A percentile compares a stretch with the other conserved stretches of the same genome.
Conservation (phyloP, 768 basidiomycete genomes). For the Collybiopsis confluens region DNA sequence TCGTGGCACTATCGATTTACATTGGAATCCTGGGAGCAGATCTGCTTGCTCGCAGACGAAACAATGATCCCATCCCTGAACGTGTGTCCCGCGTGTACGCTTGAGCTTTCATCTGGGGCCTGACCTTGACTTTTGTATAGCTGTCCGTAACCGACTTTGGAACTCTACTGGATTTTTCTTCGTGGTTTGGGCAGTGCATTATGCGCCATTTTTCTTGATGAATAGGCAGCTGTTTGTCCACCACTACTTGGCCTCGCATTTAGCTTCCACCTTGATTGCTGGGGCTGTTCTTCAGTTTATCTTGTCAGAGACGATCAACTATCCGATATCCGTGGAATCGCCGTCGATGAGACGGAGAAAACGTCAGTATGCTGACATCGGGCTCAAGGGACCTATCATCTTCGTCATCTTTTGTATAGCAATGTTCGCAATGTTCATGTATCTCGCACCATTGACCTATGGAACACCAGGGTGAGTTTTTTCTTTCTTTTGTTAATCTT, state of each 20-base stretch:
- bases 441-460: slow-evolving; percentile 88
- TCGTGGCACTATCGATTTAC: slow-evolving; percentile 80
- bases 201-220: slow-evolving; percentile 98
- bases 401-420: slow-evolving; percentile 52
- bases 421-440: slow-evolving; percentile 65
- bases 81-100: slow-evolving; percentile 47
- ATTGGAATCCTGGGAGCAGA: slow-evolving; percentile 90
- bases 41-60: slow-evolving; percentile 80
- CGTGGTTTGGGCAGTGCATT: slow-evolving; percentile 92
- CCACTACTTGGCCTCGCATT: slow-evolving; percentile 95
- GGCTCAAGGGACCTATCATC: slow-evolving; percentile 68
- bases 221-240: slow-evolving; percentile 95
- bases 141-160: slow-evolving; percentile 89
- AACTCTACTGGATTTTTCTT: slow-evolving; percentile 96
- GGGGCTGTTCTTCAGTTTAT: slow-evolving; percentile 91
- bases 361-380: slow-evolving; percentile 66
- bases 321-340: slow-evolving; percentile 78
- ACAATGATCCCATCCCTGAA: slow-evolving; percentile 80
- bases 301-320: slow-evolving; percentile 87
- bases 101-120: background rate
- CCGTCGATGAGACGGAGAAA: slow-evolving; percentile 56
- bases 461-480: slow-evolving; percentile 87
- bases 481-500: too few relatives aligned
- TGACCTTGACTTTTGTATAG: slow-evolving; percentile 36
- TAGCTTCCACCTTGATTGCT: slow-evolving; percentile 88